These are phyloP conservation scores for Phaeotremella skinneri DNA, from an alignment of 768 basidiomycete genomes.

Conservation along the genomic window DNA sequence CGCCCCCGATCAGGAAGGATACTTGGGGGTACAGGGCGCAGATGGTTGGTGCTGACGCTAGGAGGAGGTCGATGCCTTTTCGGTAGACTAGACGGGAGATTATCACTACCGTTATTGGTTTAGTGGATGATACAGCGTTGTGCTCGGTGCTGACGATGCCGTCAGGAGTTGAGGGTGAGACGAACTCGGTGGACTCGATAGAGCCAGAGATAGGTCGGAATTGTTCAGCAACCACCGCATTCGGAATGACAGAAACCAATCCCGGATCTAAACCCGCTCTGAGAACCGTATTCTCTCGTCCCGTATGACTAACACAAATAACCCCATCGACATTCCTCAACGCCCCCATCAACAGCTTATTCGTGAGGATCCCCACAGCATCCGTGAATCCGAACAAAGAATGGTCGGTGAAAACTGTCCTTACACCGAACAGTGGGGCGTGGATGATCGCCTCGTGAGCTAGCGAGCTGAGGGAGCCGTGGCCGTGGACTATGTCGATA, in stretches of 20 bases:
- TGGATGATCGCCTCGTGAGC: conserved; percentile 92
- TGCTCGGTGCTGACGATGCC: conserved; percentile 5
- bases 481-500: conserved; percentile 83
- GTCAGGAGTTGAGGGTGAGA: neutral
- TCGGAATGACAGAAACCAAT: conserved; percentile 88
- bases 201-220: conserved; percentile 59
- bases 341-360: conserved; percentile 84
- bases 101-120: conserved; percentile 81
- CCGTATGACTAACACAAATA: conserved; percentile 94
- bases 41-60: conserved; percentile 85
- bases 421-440: conserved; percentile 71
- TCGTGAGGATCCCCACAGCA: conserved; percentile 93
- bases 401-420: conserved; percentile 95
- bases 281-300: conserved; percentile 95
- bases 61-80: conserved; percentile 93
- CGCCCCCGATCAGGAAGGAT: conserved; percentile 84
- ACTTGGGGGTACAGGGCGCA: conserved; percentile 82
- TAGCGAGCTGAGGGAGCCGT: conserved; percentile 83
- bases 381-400: conserved; percentile 95
- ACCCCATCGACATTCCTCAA: conserved; percentile 88
- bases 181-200: conserved; percentile 56
- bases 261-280: conserved; percentile 70
- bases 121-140: no score
- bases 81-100: conserved; percentile 87
- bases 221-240: conserved; percentile 79